These are phyloP conservation scores for Globisporangium megalacanthum DNA, from an alignment of 352 stramenopile genomes.

Conservation along the genomic window DNA sequence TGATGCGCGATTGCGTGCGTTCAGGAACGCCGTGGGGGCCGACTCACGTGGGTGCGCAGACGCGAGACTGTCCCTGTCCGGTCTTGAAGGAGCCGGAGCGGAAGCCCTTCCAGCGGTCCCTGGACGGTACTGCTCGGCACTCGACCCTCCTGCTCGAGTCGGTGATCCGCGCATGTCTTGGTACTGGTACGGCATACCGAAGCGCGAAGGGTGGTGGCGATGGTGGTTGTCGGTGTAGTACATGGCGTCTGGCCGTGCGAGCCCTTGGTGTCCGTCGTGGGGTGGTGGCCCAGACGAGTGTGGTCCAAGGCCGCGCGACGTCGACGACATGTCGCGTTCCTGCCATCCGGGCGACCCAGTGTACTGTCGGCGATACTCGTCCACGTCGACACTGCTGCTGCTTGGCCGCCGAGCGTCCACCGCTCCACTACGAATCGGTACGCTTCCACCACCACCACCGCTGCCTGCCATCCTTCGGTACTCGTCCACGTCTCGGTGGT, in stretches of 20 bases:
- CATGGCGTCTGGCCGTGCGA: background rate
- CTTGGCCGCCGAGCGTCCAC: background rate
- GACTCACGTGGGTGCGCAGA: background rate
- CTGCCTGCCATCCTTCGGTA: background rate
- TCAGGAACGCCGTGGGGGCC: background rate
- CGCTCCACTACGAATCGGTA: background rate
- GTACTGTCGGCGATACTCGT: slow-evolving; percentile 29
- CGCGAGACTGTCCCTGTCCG: background rate
- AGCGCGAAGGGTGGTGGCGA: background rate
- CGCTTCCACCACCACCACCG: slow-evolving; percentile 1
- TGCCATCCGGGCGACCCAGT: slow-evolving; percentile 30
- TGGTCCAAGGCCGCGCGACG: background rate
- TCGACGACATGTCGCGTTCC: slow-evolving; percentile 16
- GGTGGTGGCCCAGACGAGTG: background rate
- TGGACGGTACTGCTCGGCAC: slow-evolving; percentile 4
- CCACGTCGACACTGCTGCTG: background rate
- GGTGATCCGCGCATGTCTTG: slow-evolving; percentile 4
- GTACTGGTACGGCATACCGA: slow-evolving; percentile 9
- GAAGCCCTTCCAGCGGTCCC: too few relatives aligned
- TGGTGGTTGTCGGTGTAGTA: slow-evolving; percentile 7
- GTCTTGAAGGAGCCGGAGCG: background rate
- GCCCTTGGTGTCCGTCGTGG: slow-evolving; percentile 1
- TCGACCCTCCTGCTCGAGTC: background rate
- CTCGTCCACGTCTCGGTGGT: slow-evolving; percentile 1
- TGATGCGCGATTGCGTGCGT: slow-evolving; percentile 4